Evolutionary conservation across 148 eudicot genomes (phyloP).

Genomic region (Nepenthes gracilis): DNA sequence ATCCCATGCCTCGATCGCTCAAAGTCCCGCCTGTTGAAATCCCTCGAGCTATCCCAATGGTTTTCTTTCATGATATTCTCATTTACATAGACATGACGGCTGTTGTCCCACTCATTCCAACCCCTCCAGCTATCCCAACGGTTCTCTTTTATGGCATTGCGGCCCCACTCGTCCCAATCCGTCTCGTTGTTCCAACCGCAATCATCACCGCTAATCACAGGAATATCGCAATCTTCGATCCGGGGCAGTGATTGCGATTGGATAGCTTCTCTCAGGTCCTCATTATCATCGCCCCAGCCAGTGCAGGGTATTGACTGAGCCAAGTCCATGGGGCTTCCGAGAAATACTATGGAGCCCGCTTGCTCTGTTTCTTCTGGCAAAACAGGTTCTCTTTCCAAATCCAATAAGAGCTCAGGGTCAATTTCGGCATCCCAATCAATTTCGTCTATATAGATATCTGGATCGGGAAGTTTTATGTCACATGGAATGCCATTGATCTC

Average conservation of each 20-base stretch:
- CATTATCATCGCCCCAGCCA: background rate
- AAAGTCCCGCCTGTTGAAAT: too few relatives aligned
- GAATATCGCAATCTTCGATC: background rate
- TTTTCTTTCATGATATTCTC: too few relatives aligned
- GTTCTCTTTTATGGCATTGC: background rate
- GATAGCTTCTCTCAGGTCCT: background rate
- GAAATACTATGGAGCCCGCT: background rate
- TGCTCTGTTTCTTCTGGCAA: background rate
- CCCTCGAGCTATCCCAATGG: too few relatives aligned
- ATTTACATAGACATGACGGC: background rate
- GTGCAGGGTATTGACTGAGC: background rate
- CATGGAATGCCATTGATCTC: conserved; percentile 39
- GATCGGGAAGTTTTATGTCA: conserved; percentile 41
- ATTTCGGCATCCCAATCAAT: conserved; percentile 43
- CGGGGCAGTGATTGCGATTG: background rate
- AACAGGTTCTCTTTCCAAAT: conserved; percentile 25
- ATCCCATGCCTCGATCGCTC: too few relatives aligned
- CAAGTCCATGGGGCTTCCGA: background rate
- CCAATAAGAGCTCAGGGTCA: conserved; percentile 28
- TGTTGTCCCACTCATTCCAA: background rate
- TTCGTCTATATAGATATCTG: conserved; percentile 53
- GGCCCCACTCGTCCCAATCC: background rate
- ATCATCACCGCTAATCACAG: background rate
- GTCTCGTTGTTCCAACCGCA: background rate
- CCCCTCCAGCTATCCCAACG: background rate